Conservation (phyloP, 2,329 filamentous ascomycete genomes). For the Aspergillus chevalieri region DNA sequence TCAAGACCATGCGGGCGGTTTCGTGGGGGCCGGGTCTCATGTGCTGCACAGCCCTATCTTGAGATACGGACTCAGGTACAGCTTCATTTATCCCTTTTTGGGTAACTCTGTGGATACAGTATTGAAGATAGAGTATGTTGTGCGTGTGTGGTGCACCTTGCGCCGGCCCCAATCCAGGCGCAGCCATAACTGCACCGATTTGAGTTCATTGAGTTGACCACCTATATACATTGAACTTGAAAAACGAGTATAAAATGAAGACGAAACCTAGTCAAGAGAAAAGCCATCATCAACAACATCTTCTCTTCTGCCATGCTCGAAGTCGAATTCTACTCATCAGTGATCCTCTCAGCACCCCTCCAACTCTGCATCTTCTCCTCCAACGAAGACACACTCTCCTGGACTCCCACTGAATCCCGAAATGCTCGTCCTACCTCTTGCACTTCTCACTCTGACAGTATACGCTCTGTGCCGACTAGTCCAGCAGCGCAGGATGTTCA, state of each 20-base stretch:
- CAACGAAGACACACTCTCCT: slow-evolving; percentile 5
- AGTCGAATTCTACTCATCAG: slow-evolving; percentile 8
- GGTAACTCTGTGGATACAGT: too few species aligned
- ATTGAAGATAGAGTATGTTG: too few species aligned
- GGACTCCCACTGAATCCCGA: neutral
- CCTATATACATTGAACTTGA: too few species aligned
- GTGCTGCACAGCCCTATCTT: too few species aligned
- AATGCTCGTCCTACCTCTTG: slow-evolving; percentile 9
- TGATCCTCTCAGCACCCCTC: slow-evolving; percentile 10
- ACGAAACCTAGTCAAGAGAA: neutral
- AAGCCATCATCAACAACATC: neutral
- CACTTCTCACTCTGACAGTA: slow-evolving; percentile 3
- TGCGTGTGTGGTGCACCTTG: too few species aligned
- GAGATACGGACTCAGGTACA: too few species aligned
- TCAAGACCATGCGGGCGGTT: too few species aligned
- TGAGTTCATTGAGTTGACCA: too few species aligned
- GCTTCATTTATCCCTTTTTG: too few species aligned
- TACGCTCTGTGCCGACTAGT: slow-evolving; percentile 9
- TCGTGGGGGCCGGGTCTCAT: too few species aligned
- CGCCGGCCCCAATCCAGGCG: too few species aligned
- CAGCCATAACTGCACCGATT: too few species aligned
- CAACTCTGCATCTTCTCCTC: slow-evolving; percentile 12
- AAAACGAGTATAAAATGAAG: slow-evolving; percentile 3
- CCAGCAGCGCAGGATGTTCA: slow-evolving; percentile 12
- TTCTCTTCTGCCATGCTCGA: slow-evolving; percentile 5